Evolutionary conservation across 1,139 yeast species (phyloP), one percentile per base, ranked within the genome.

Genomic region (Nakaseomyces uthaithaninus): DNA sequence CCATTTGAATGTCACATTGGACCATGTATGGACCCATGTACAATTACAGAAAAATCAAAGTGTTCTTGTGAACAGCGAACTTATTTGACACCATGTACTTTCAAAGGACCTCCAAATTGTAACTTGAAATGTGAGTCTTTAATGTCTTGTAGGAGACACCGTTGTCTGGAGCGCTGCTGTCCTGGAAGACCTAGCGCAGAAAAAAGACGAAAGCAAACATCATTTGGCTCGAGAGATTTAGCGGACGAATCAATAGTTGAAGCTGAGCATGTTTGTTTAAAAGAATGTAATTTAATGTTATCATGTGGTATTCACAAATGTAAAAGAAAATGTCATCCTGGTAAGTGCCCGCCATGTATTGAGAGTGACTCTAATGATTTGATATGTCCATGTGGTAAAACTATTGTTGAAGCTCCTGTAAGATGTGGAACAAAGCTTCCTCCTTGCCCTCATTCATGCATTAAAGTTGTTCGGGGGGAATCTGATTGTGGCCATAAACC

Each of bases 321-420:
- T 60, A 72, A 72, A 33, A 75, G 80, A 48, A 71, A 80, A 24
- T 87, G 96, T 53, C 96, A 87, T 58, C 66, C 75, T 11, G 96
- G 96, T 0, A 74, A 84, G 1, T 87, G 96, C 63, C 77, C 79
- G 2, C 81, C 89, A 8, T 87, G 97, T 58, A 60, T 84, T 39
- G 95, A 86, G 53, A 82, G 94, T 4, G 73, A 86, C 10, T 76
- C 78, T 39, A 91, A 84, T 23, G 96, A 87, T 57, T 66, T 85
- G 51, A 71, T 78, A 2, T 87, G 97, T 57, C 72, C 82, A 42
- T 87, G 97, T 66, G 95, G 96, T 1, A 70, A 73, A 44, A 87
- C 96, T 0, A 69, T 80, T 3, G 67, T 86, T 8, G 72, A 72
- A 39, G 95, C 95, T 0, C 97, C 97, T 0, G 87, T 86, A 9